Percentiles rank a stretch among this genome's conserved stretches.
These are phyloP conservation scores for Tetraselmis chui DNA, from an alignment of 139 green algal species.

Conservation along the genomic window DNA sequence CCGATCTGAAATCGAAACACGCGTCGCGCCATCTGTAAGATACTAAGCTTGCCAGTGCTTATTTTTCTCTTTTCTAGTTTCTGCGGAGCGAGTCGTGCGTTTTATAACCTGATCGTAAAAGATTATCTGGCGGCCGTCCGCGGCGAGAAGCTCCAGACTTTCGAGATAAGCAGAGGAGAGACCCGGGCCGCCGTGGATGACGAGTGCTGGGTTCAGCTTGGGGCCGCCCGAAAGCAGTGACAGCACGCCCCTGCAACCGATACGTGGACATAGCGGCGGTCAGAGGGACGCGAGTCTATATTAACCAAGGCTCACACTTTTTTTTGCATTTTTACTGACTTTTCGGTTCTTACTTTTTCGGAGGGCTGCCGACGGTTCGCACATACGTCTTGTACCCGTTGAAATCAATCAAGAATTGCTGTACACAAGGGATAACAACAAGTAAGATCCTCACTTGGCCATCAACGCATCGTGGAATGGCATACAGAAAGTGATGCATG, in stretches of 20 bases:
- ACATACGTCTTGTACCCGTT: neutral
- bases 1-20: no score
- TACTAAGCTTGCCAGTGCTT: no score
- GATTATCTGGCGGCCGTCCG: neutral
- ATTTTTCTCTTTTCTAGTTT: no score
- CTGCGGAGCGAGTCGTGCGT: no score
- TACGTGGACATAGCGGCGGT: neutral
- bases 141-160: neutral
- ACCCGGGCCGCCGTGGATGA: neutral
- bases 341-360: neutral
- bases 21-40: no score
- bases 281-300: neutral
- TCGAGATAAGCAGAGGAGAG: neutral
- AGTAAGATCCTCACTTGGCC: neutral
- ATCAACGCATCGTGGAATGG: neutral
- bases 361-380: neutral
- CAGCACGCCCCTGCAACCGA: neutral
- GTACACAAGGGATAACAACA: neutral
- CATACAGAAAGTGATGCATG: neutral
- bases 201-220: neutral
- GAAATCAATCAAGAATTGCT: neutral
- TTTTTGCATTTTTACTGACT: no score
- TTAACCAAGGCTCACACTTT: neutral
- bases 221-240: neutral
- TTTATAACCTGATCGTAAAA: neutral